Conservation (phyloP, 2,329 filamentous ascomycete species). For the Phyllosticta citriasiana region DNA sequence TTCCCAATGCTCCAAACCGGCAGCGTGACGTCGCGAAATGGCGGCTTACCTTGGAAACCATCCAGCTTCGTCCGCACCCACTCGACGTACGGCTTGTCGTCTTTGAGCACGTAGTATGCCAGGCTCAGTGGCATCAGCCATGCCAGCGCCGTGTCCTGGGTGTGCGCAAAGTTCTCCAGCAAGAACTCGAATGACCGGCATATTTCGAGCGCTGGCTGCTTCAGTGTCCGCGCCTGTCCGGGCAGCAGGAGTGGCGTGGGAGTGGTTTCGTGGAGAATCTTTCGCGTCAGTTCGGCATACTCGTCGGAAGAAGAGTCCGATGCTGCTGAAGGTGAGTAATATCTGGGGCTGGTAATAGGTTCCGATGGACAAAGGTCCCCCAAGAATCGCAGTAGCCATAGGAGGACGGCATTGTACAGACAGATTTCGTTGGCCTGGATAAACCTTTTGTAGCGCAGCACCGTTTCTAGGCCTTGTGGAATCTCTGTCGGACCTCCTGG, state of each 20-base stretch:
- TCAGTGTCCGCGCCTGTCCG: conserved; percentile 4
- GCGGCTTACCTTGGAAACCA: conserved; percentile 9
- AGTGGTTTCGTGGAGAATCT: not conserved
- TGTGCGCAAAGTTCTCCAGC: conserved; percentile 1
- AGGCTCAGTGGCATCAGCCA: conserved; percentile 14
- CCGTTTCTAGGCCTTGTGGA: conserved; percentile 5
- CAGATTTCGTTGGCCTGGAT: conserved; percentile 11
- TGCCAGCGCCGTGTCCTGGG: conserved; percentile 8
- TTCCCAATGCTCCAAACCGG: not conserved
- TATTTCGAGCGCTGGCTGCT: conserved; percentile 13
- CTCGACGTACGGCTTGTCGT: conserved; percentile 4
- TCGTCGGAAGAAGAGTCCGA: not conserved
- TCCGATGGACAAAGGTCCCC: conserved; percentile 1
- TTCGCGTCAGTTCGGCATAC: not conserved
- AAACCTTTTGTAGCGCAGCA: conserved; percentile 9
- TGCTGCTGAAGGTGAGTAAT: not conserved
- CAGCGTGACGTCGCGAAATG: not conserved
- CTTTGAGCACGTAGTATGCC: conserved; percentile 11
- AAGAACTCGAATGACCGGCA: conserved; percentile 12
- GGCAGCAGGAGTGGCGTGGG: conserved; percentile 10
- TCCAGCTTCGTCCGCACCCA: conserved; percentile 12
- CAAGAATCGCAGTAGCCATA: conserved; percentile 11
- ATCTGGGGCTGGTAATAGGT: not conserved
- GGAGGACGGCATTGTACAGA: conserved; percentile 12
- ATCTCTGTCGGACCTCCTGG: not conserved